Base-by-base conservation (phyloP, 345 rosid species). In the Sapria himalayana region DNA sequence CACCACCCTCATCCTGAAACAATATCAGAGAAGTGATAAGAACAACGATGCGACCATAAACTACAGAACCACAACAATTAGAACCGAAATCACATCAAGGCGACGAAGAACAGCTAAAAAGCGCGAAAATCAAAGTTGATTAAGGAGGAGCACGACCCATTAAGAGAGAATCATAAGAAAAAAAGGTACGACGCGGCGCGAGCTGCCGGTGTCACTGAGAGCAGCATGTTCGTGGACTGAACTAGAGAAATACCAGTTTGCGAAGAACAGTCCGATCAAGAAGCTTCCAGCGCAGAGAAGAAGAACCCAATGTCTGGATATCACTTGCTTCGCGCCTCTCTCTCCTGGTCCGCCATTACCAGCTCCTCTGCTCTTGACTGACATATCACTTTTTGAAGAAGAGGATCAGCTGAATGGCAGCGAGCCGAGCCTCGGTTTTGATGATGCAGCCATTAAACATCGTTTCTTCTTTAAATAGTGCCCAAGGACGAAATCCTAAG, bases 181-280 rank as follows among this genome's bases (percentile, higher is more conserved):
- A n/a, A n/a, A n/a, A n/a, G n/a, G n/a, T n/a, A n/a, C n/a, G n/a
- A n/a, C n/a, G n/a, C n/a, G n/a, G n/a, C n/a, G n/a, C n/a, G n/a
- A n/a, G n/a, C n/a, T n/a, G n/a, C n/a, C n/a, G n/a, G n/a, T n/a
- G n/a, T n/a, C n/a, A n/a, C n/a, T n/a, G n/a, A n/a, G n/a, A n/a
- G n/a, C n/a, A n/a, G n/a, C n/a, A n/a, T n/a, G n/a, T n/a, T n/a
- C n/a, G n/a, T n/a, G n/a, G n/a, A n/a, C 48, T 41, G 14, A 15
- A 17, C 7, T 22, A 25, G 18, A 34, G 50, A 37, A 9, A 9
- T 46, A 75, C 96, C 92, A 71, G 55, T 75, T 77, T 25, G 76
- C 73, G 92, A 85, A 74, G 67, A 78, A 51, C 73, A 71, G 62
- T 49, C 92, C 96, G 7, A 72, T 66, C 37, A 68, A 67, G 66